These are phyloP conservation scores for Diatrype stigma DNA, from an alignment of 2,329 filamentous ascomycete species.

Conservation along the genomic window DNA sequence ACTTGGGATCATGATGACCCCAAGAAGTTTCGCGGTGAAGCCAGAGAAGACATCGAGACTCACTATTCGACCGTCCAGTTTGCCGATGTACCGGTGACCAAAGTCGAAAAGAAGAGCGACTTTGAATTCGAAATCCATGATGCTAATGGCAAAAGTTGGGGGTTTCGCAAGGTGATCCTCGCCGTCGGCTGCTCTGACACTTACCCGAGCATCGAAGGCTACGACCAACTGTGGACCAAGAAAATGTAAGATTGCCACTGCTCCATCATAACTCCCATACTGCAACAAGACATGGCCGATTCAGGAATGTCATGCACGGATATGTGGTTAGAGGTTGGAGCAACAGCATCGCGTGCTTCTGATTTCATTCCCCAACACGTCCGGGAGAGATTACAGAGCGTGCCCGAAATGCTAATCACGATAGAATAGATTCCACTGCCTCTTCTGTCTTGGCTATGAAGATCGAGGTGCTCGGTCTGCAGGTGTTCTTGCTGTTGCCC, in stretches of 20 bases:
- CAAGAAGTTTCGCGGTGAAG: slow-evolving; percentile 7
- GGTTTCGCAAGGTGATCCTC: slow-evolving; percentile 14
- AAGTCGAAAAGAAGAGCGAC: slow-evolving; percentile 13
- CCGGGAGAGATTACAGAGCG: too few relatives aligned
- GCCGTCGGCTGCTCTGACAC: slow-evolving; percentile 12
- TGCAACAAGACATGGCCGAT: neutral
- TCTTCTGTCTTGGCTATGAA: slow-evolving; percentile 19
- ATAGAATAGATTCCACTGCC: slow-evolving; percentile 11
- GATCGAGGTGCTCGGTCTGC: slow-evolving; percentile 10
- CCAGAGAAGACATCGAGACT: slow-evolving; percentile 7
- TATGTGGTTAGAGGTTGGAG: too few relatives aligned
- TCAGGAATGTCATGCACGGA: neutral
- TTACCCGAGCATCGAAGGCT: slow-evolving; percentile 13
- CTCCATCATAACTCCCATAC: neutral
- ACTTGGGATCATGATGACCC: slow-evolving; percentile 17
- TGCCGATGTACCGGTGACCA: slow-evolving; percentile 8
- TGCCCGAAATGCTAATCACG: neutral
- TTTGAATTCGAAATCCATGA: slow-evolving; percentile 29
- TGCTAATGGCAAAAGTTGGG: slow-evolving; percentile 9
- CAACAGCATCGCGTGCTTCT: too few relatives aligned
- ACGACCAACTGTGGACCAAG: slow-evolving; percentile 10
- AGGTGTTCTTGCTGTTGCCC: slow-evolving; percentile 11
- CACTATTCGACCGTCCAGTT: slow-evolving; percentile 14
- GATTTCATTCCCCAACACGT: too few relatives aligned
- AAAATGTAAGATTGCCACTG: slow-evolving; percentile 10